Percentiles rank a stretch among this genome's conserved stretches.
These are phyloP conservation scores for Plasmopara viticola DNA, from an alignment of 352 stramenopile species.

Conservation along the genomic window DNA sequence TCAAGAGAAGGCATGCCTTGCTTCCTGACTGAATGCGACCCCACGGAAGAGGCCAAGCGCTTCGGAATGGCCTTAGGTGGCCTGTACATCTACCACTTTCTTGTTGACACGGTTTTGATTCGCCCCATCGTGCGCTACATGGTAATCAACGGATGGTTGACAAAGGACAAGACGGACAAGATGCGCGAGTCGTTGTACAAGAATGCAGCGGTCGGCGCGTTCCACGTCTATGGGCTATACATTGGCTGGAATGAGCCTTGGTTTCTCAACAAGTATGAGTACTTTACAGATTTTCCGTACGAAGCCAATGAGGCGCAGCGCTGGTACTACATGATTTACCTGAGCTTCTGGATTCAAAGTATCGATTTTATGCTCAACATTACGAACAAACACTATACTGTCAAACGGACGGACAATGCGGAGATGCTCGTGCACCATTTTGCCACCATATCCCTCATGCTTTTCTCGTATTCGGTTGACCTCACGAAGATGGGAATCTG, in stretches of 20 bases:
- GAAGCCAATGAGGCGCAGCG: conserved; percentile 39
- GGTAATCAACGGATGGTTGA: conserved; percentile 34
- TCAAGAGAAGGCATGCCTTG: conserved; percentile 45
- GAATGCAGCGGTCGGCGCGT: conserved; percentile 62
- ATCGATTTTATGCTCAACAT: conserved; percentile 82
- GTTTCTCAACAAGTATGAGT: conserved; percentile 67
- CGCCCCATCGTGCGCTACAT: conserved; percentile 39
- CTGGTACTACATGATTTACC: conserved; percentile 86
- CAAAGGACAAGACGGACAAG: conserved; percentile 67
- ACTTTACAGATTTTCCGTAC: conserved; percentile 56
- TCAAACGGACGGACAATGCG: conserved; percentile 79
- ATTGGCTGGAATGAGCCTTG: conserved; percentile 55
- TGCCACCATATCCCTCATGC: conserved; percentile 69
- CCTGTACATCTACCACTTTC: conserved; percentile 68
- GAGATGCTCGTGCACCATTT: conserved; percentile 82
- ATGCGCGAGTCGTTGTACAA: conserved; percentile 82
- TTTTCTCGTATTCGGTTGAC: conserved; percentile 69
- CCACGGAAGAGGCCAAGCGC: conserved; percentile 46
- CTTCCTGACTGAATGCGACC: conserved; percentile 58
- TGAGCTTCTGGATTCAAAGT: conserved; percentile 75
- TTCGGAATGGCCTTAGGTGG: conserved; percentile 44
- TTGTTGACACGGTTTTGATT: conserved; percentile 62
- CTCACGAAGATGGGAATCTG: conserved; percentile 65
- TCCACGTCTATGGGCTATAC: conserved; percentile 57
- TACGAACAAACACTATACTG: conserved; percentile 72